A percentile compares a stretch with the other conserved stretches of the same genome.
These are phyloP conservation scores for Wickerhamomyces rabaulensis DNA, from an alignment of 805 yeast species.

Conservation along the genomic window DNA sequence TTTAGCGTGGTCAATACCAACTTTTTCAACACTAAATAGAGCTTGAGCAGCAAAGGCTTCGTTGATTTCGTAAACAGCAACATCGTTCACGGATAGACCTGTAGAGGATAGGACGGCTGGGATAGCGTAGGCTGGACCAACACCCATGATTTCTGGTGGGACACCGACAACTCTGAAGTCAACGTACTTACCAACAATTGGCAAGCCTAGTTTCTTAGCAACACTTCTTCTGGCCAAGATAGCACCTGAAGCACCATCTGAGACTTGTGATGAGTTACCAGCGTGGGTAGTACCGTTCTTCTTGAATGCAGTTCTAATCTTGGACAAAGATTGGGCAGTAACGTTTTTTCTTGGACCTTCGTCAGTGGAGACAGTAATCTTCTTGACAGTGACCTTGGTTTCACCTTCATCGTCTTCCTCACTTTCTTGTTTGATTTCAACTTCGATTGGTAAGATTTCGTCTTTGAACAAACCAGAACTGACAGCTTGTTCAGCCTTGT, in stretches of 20 bases:
- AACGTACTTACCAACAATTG: slow-evolving; percentile 75
- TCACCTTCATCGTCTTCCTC: slow-evolving; percentile 49
- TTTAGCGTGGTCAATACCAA: slow-evolving; percentile 60
- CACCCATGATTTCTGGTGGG: slow-evolving; percentile 96
- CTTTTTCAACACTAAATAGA: slow-evolving; percentile 61
- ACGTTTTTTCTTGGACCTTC: slow-evolving; percentile 91
- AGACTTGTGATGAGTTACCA: slow-evolving; percentile 93
- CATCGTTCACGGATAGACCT: slow-evolving; percentile 57
- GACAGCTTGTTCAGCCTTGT: slow-evolving; percentile 77
- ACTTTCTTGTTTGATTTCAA: slow-evolving; percentile 48
- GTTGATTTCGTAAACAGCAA: slow-evolving; percentile 80
- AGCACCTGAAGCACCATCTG: slow-evolving; percentile 94
- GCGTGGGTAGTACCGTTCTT: slow-evolving; percentile 83
- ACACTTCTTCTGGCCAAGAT: slow-evolving; percentile 78
- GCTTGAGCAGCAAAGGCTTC: slow-evolving; percentile 98
- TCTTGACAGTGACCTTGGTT: slow-evolving; percentile 18
- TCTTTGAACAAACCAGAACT: slow-evolving; percentile 70
- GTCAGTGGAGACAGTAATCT: slow-evolving; percentile 52
- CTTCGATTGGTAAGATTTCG: slow-evolving; percentile 80
- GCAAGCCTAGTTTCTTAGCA: slow-evolving; percentile 69
- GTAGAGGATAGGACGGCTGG: slow-evolving; percentile 69
- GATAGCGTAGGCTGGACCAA: slow-evolving; percentile 95
- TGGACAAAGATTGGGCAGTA: slow-evolving; percentile 68
- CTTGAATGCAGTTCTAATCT: slow-evolving; percentile 82
- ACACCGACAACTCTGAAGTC: slow-evolving; percentile 83